These are phyloP conservation scores for Sarcocystis neurona DNA, from an alignment of 169 alveolate species.

Conservation along the genomic window DNA sequence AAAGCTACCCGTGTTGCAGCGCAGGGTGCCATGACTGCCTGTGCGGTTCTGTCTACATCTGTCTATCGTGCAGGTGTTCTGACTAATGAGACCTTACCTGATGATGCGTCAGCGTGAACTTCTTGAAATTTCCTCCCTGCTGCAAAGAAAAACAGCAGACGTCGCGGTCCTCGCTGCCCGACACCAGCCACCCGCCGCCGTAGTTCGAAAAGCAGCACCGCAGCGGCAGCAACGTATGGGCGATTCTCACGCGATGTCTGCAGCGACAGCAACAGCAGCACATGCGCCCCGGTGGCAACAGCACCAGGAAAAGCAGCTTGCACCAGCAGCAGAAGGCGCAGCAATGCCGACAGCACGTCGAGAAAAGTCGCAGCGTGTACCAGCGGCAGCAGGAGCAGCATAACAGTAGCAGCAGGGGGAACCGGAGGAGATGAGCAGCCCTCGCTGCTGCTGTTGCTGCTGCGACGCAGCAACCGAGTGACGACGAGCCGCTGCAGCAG, in stretches of 20 bases:
- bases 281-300: not conserved
- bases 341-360: too few relatives aligned
- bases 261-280: not conserved
- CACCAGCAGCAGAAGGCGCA: too few relatives aligned
- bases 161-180: slow-evolving; percentile 70
- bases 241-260: slow-evolving; percentile 44
- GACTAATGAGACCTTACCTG: not conserved
- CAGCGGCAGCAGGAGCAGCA: too few relatives aligned
- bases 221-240: slow-evolving; percentile 70
- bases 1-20: too few relatives aligned
- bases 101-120: not conserved
- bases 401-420: too few relatives aligned
- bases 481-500: too few relatives aligned
- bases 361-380: too few relatives aligned
- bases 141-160: slow-evolving; percentile 43
- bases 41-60: too few relatives aligned
- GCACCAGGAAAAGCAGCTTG: not conserved
- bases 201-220: slow-evolving; percentile 62
- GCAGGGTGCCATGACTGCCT: too few relatives aligned
- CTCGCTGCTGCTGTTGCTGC: too few relatives aligned
- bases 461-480: too few relatives aligned
- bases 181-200: slow-evolving; percentile 65
- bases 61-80: not conserved
- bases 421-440: too few relatives aligned
- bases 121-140: not conserved